phyloP scores from a whole-genome alignment of 306 rosid species.

The Carpinus viminea region DNA sequence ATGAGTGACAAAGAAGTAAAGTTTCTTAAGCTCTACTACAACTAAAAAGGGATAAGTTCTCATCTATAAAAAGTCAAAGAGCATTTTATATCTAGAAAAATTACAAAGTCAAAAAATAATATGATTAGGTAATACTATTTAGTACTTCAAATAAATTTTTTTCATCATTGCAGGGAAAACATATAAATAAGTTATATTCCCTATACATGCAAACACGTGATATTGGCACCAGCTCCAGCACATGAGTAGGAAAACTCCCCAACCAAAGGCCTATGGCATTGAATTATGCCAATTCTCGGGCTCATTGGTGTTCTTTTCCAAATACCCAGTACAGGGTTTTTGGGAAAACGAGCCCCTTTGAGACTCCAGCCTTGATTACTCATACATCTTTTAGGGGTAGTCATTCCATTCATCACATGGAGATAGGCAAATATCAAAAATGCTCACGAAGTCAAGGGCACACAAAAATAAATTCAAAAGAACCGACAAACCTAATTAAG shows the following conservation, averaged over 20 bases:
- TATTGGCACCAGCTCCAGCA: conserved; percentile 16
- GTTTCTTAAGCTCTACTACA: neutral
- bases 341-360: conserved; percentile 48
- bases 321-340: conserved; percentile 36
- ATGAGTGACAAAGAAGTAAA: too few relatives aligned
- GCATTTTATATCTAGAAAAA: neutral
- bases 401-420: conserved; percentile 33
- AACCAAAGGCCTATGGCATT: conserved; percentile 92
- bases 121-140: neutral
- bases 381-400: conserved; percentile 34
- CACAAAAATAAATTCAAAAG: neutral
- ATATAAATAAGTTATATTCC: neutral
- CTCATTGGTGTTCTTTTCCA: conserved; percentile 71
- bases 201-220: conserved; percentile 7
- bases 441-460: neutral
- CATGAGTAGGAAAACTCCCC: conserved; percentile 50
- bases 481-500: neutral
- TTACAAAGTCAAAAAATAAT: neutral
- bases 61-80: neutral
- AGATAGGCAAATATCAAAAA: conserved; percentile 18
- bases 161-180: neutral
- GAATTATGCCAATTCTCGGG: conserved; percentile 76
- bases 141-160: neutral
- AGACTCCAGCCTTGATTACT: conserved; percentile 94
- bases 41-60: neutral